A percentile compares a stretch with the other conserved stretches of the same genome.
Evolutionary conservation across 352 stramenopile genomes (phyloP).

Genomic region (Pseudoperonospora humuli): DNA sequence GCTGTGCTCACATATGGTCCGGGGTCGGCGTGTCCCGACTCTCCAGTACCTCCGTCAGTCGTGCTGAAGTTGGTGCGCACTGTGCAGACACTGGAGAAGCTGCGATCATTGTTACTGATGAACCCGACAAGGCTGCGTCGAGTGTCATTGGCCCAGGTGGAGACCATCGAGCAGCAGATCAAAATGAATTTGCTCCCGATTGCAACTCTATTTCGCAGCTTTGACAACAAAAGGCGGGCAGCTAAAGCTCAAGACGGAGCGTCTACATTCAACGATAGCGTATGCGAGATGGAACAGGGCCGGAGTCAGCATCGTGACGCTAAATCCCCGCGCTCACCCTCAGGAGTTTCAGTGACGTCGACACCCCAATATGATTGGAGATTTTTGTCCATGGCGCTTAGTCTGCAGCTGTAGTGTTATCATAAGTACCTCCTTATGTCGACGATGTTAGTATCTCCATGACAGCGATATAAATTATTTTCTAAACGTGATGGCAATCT

Average conservation of each 20-base stretch:
- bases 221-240: slow-evolving; percentile 9
- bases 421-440: not conserved
- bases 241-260: not conserved
- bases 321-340: slow-evolving; percentile 25
- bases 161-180: slow-evolving; percentile 32
- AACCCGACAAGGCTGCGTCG: slow-evolving; percentile 16
- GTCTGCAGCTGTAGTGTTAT: slow-evolving; percentile 26
- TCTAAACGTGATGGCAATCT: too few species aligned
- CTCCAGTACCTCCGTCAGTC: slow-evolving; percentile 10
- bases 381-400: slow-evolving; percentile 34
- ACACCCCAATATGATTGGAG: slow-evolving; percentile 18
- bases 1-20: slow-evolving; percentile 21
- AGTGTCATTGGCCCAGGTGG: slow-evolving; percentile 20
- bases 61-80: slow-evolving; percentile 31
- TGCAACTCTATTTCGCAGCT: slow-evolving; percentile 29
- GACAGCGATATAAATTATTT: too few species aligned
- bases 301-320: slow-evolving; percentile 1
- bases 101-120: slow-evolving; percentile 23
- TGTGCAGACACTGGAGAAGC: slow-evolving; percentile 31
- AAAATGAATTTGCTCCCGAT: slow-evolving; percentile 28
- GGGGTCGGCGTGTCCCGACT: slow-evolving; percentile 11
- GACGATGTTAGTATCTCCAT: not conserved
- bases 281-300: slow-evolving; percentile 15
- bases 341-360: slow-evolving; percentile 9
- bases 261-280: not conserved